Evolutionary conservation across 805 yeast species (phyloP).

Genomic region (Candida khao-thaluensis): DNA sequence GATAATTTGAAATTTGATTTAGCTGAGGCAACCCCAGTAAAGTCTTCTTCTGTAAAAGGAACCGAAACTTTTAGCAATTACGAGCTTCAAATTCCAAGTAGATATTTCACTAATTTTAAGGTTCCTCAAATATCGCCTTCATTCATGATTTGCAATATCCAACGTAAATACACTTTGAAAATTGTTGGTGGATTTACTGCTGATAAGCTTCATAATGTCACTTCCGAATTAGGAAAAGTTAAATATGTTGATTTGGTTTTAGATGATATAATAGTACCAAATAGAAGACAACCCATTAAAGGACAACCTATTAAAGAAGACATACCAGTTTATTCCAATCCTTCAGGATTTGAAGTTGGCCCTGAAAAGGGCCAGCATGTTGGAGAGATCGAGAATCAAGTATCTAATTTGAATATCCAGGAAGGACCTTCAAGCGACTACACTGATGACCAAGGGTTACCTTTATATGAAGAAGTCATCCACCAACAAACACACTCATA

Average conservation of each 20-base stretch:
- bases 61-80: slow-evolving; percentile 11
- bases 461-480: slow-evolving; percentile 1
- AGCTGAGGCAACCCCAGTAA: slow-evolving; percentile 28
- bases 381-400: neutral
- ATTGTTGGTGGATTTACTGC: slow-evolving; percentile 26
- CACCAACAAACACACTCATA: neutral
- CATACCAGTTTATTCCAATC: neutral
- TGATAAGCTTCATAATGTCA: slow-evolving; percentile 22
- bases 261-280: slow-evolving; percentile 32
- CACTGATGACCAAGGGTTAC: slow-evolving; percentile 4
- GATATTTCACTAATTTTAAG: slow-evolving; percentile 38
- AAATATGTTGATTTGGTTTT: slow-evolving; percentile 31
- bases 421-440: too few species aligned
- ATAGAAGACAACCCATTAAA: slow-evolving; percentile 21
- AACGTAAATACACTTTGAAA: slow-evolving; percentile 29
- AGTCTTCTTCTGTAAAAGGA: slow-evolving; percentile 23
- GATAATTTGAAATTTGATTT: slow-evolving; percentile 41
- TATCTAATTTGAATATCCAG: neutral
- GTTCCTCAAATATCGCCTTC: slow-evolving; percentile 55
- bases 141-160: slow-evolving; percentile 56
- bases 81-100: slow-evolving; percentile 47
- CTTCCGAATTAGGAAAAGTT: slow-evolving; percentile 21
- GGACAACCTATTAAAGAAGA: slow-evolving; percentile 1
- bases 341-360: slow-evolving; percentile 2
- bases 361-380: slow-evolving; percentile 1